phyloP scores from a whole-genome alignment of 2,329 filamentous ascomycete species.

The Penicillium rolfsii region DNA sequence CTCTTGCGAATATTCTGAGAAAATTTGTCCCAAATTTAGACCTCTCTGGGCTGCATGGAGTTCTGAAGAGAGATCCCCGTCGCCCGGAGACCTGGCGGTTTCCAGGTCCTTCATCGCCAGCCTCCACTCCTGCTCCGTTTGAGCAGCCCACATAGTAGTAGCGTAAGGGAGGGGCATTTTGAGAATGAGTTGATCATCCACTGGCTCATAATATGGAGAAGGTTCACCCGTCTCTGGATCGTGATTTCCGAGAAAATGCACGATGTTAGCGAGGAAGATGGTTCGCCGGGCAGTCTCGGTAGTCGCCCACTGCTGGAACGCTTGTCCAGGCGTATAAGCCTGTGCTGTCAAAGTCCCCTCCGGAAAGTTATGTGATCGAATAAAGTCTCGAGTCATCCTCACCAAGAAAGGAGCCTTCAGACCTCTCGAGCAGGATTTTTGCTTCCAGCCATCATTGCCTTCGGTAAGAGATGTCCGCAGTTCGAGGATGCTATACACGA shows the following conservation, averaged over 20 bases:
- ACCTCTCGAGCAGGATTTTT: conserved; percentile 17
- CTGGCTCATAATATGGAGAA: conserved; percentile 28
- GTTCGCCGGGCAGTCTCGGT: conserved; percentile 28
- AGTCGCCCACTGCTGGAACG: conserved; percentile 14
- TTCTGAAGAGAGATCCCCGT: conserved; percentile 1
- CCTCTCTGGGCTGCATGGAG: background rate
- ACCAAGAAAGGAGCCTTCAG: conserved; percentile 25
- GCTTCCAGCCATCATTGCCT: conserved; percentile 22
- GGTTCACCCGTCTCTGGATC: conserved; percentile 16
- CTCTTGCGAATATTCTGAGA: conserved; percentile 21
- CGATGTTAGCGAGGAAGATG: conserved; percentile 28
- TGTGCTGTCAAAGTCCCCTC: background rate
- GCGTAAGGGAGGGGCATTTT: conserved; percentile 29
- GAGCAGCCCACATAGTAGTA: conserved; percentile 21
- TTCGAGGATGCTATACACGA: conserved; percentile 28
- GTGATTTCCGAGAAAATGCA: conserved; percentile 26
- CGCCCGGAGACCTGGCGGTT: background rate
- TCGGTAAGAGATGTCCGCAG: conserved; percentile 11
- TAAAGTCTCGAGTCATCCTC: conserved; percentile 23
- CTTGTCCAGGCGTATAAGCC: background rate
- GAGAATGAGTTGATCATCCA: conserved; percentile 27
- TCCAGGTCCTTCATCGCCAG: conserved; percentile 9
- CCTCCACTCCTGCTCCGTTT: conserved; percentile 23
- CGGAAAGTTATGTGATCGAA: conserved; percentile 12
- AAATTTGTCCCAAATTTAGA: conserved; percentile 15